Percentiles rank a stretch among this genome's conserved stretches.
Conservation (phyloP, 192 early-diverging fungal genomes). For the Helicostylum pulchrum region DNA sequence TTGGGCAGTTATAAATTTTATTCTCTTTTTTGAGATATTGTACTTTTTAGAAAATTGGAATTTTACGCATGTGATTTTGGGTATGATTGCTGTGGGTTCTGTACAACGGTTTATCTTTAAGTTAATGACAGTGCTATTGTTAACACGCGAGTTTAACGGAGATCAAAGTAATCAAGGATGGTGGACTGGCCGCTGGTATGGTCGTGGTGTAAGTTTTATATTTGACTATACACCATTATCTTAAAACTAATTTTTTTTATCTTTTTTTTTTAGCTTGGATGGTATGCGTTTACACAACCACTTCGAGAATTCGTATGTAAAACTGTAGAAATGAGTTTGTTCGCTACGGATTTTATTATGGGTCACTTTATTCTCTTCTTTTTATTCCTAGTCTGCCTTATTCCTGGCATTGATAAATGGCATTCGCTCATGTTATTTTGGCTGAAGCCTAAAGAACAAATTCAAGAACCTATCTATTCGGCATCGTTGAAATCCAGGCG, state of each 20-base stretch:
- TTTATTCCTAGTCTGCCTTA: conserved; percentile 62
- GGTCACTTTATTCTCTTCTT: conserved; percentile 77
- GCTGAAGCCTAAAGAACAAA: conserved; percentile 71
- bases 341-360: conserved; percentile 73
- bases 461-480: conserved; percentile 68
- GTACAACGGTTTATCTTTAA: conserved; percentile 74
- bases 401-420: conserved; percentile 69
- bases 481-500: conserved; percentile 60
- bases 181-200: conserved; percentile 86
- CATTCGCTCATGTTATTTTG: conserved; percentile 81
- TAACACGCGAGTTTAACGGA: conserved; percentile 78
- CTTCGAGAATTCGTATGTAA: conserved; percentile 80
- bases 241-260: not conserved
- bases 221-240: no score
- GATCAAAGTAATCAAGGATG: conserved; percentile 77
- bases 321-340: conserved; percentile 76
- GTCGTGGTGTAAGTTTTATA: conserved; percentile 49
- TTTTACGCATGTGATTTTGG: conserved; percentile 58
- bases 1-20: conserved; percentile 59
- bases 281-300: conserved; percentile 58
- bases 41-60: conserved; percentile 72
- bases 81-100: conserved; percentile 61
- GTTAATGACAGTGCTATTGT: conserved; percentile 61
- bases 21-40: conserved; percentile 62
- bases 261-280: conserved; percentile 24